These are phyloP conservation scores for Asterella californica DNA, from an alignment of 225 moss, liverwort and hornwort species.

Conservation along the genomic window DNA sequence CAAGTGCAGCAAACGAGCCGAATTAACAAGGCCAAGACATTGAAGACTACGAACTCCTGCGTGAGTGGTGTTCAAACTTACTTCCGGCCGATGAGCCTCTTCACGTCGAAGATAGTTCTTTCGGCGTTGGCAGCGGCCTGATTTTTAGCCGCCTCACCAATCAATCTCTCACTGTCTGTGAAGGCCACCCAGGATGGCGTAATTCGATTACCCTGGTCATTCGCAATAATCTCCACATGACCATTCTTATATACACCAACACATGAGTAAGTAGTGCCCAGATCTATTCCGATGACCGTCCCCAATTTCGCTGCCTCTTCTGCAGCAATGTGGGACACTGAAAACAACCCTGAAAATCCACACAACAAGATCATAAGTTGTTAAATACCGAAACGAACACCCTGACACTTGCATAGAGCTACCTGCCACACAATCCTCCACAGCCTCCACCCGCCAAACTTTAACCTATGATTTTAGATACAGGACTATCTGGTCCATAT, in stretches of 20 bases:
- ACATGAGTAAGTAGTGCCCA: constrained; percentile 56
- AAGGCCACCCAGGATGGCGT: constrained; percentile 62
- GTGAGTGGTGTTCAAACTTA: constrained; percentile 14
- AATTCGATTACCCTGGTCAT: constrained; percentile 57
- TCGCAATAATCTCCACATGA: constrained; percentile 60
- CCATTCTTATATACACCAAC: constrained; percentile 60
- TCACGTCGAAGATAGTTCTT: constrained; percentile 53
- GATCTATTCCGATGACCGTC: constrained; percentile 55
- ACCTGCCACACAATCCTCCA: background rate
- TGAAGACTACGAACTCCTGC: background rate
- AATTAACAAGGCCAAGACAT: too few species aligned
- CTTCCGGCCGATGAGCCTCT: constrained; percentile 57
- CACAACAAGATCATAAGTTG: background rate
- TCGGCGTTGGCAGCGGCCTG: constrained; percentile 52
- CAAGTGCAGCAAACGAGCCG: background rate
- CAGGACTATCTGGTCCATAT: too few species aligned
- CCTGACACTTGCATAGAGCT: background rate
- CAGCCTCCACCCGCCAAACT: background rate
- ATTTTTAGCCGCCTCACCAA: constrained; percentile 61
- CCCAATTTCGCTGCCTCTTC: constrained; percentile 55
- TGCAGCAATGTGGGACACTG: constrained; percentile 24
- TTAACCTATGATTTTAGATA: too few species aligned
- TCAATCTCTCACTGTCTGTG: constrained; percentile 46
- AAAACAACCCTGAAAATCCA: constrained; percentile 29
- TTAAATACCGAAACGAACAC: background rate